phyloP scores from a whole-genome alignment of 169 alveolate species.

The Plasmodium relictum region DNA sequence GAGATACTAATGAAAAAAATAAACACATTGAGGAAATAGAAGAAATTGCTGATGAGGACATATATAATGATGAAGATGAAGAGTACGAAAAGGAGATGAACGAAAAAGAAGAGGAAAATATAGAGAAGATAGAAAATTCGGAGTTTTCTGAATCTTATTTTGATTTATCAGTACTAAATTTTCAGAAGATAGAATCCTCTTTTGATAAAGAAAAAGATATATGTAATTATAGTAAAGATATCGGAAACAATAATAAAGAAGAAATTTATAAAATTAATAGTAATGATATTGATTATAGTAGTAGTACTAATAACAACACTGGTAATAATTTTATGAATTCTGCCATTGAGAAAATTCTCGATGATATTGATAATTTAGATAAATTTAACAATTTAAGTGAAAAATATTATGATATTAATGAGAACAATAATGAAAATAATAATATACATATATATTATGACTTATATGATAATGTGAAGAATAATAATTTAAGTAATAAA shows the following conservation, averaged over 20 bases:
- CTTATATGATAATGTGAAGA: neutral
- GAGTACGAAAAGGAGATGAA: slow-evolving; percentile 26
- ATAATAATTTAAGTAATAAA: neutral
- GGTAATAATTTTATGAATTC: neutral
- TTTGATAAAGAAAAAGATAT: neutral
- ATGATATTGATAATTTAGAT: no score
- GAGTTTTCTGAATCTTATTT: neutral
- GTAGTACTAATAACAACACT: neutral
- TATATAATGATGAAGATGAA: slow-evolving; percentile 69
- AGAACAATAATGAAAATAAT: no score
- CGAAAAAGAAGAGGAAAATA: slow-evolving; percentile 25
- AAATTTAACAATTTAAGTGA: no score
- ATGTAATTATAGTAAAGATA: no score
- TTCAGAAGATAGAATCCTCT: neutral
- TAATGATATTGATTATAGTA: neutral
- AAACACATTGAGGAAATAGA: slow-evolving; percentile 33
- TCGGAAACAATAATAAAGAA: no score
- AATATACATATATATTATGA: neutral
- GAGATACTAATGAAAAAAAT: neutral
- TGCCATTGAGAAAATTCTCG: neutral
- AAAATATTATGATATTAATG: no score
- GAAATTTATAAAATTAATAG: no score
- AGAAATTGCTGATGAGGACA: slow-evolving; percentile 22
- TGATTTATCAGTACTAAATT: neutral
- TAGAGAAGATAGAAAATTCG: slow-evolving; percentile 20